These are phyloP conservation scores for Pyrenophora graminea DNA, from an alignment of 2,329 filamentous ascomycete species.

Conservation along the genomic window DNA sequence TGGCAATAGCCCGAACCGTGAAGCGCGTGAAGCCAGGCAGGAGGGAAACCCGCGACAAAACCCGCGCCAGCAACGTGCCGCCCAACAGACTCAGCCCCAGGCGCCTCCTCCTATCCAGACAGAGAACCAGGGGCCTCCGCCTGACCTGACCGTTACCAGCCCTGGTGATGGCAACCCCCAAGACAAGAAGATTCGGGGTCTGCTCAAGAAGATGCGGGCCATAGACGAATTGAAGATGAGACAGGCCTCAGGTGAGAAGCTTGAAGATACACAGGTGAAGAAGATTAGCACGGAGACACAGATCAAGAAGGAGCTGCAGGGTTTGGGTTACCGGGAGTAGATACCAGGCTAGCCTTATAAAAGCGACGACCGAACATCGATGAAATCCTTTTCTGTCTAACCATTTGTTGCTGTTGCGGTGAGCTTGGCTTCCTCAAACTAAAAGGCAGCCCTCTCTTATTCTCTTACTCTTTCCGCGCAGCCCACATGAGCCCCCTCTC, in stretches of 20 bases:
- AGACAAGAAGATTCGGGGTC: conserved; percentile 90
- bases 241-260: conserved; percentile 88
- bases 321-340: conserved; percentile 53
- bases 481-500: conserved; percentile 29
- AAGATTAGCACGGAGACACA: conserved; percentile 90
- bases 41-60: conserved; percentile 35
- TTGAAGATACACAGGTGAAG: conserved; percentile 98
- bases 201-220: conserved; percentile 96
- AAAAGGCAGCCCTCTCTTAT: not conserved
- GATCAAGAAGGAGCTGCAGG: conserved; percentile 81
- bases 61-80: conserved; percentile 25
- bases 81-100: conserved; percentile 21
- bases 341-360: not conserved
- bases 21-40: conserved; percentile 35
- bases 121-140: conserved; percentile 42
- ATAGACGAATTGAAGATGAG: conserved; percentile 99
- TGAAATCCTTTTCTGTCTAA: not conserved
- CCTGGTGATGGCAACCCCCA: conserved; percentile 65
- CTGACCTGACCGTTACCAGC: conserved; percentile 60
- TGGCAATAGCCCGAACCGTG: conserved; percentile 39
- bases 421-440: not conserved
- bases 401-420: not conserved
- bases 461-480: conserved; percentile 4
- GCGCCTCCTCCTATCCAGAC: conserved; percentile 38
- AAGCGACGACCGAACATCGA: not conserved